A percentile compares a stretch with the other conserved stretches of the same genome.
Conservation (phyloP, 2,329 filamentous ascomycete species). For the Xylariaceae sp. region DNA sequence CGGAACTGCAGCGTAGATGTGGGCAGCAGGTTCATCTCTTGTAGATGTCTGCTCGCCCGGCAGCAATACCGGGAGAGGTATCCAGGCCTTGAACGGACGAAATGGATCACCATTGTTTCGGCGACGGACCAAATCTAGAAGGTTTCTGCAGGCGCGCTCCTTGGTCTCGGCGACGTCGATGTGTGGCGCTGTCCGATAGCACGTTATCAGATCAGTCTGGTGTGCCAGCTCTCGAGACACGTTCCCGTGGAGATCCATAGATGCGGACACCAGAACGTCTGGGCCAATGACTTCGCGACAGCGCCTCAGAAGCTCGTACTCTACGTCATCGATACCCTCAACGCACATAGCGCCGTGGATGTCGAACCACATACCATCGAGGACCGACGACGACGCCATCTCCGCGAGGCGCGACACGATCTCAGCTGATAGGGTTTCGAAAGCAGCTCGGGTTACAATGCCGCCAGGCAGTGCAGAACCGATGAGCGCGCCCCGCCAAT, state of each 20-base stretch:
- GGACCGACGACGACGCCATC: conserved; percentile 32
- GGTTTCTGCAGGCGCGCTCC: conserved; percentile 47
- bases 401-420: conserved; percentile 38
- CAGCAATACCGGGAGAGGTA: conserved; percentile 48
- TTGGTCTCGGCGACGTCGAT: conserved; percentile 48
- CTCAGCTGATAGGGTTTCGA: conserved; percentile 39
- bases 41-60: conserved; percentile 55
- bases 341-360: conserved; percentile 56
- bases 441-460: conserved; percentile 42
- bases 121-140: conserved; percentile 39
- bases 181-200: conserved; percentile 51
- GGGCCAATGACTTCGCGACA: conserved; percentile 44
- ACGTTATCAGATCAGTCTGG: conserved; percentile 49
- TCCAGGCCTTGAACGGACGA: conserved; percentile 49
- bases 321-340: conserved; percentile 45
- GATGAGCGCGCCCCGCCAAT: conserved; percentile 49
- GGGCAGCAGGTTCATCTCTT: conserved; percentile 47
- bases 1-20: conserved; percentile 47
- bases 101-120: conserved; percentile 17
- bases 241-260: conserved; percentile 55
- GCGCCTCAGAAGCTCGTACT: conserved; percentile 44
- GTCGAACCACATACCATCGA: conserved; percentile 53
- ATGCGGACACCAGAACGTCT: conserved; percentile 47
- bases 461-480: conserved; percentile 51
- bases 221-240: conserved; percentile 47